phyloP scores from a whole-genome alignment of 2,329 filamentous ascomycete species.

The Hymenoscyphus occultus region DNA sequence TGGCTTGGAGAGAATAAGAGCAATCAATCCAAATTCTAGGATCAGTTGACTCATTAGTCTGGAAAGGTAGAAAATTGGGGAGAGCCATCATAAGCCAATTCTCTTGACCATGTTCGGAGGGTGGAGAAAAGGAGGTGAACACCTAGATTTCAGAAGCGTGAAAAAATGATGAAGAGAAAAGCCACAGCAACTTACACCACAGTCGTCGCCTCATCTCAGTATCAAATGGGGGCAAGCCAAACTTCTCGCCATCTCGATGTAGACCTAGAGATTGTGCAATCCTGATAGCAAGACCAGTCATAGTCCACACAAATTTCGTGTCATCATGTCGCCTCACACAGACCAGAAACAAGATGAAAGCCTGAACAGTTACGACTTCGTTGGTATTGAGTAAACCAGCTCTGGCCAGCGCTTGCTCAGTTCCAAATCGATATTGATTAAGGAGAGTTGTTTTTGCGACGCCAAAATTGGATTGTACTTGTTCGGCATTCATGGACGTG shows the following conservation, averaged over 20 bases:
- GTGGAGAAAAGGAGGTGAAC: no score
- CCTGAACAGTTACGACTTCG: conserved; percentile 52
- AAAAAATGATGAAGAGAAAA: background rate
- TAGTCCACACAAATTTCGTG: conserved; percentile 49
- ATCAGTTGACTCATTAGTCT: no score
- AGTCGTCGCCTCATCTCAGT: conserved; percentile 57
- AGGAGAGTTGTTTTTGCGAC: conserved; percentile 46
- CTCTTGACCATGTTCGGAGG: no score
- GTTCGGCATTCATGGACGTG: conserved; percentile 39
- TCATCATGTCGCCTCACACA: conserved; percentile 49
- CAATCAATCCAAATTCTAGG: no score
- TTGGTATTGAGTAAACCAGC: conserved; percentile 53
- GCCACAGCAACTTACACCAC: conserved; percentile 43
- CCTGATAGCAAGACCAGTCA: conserved; percentile 56
- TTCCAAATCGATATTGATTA: conserved; percentile 48
- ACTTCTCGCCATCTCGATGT: conserved; percentile 56
- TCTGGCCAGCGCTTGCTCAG: conserved; percentile 53
- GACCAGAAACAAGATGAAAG: conserved; percentile 54
- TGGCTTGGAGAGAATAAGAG: no score
- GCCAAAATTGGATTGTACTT: conserved; percentile 38
- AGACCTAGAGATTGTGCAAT: conserved; percentile 59
- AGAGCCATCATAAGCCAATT: no score
- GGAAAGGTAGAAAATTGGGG: no score
- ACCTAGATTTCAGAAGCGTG: no score
- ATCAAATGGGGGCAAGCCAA: conserved; percentile 55